Evolutionary conservation across 2,329 filamentous ascomycete genomes (phyloP), one percentile per base, ranked within the genome.

Genomic region (Didymella pomorum): DNA sequence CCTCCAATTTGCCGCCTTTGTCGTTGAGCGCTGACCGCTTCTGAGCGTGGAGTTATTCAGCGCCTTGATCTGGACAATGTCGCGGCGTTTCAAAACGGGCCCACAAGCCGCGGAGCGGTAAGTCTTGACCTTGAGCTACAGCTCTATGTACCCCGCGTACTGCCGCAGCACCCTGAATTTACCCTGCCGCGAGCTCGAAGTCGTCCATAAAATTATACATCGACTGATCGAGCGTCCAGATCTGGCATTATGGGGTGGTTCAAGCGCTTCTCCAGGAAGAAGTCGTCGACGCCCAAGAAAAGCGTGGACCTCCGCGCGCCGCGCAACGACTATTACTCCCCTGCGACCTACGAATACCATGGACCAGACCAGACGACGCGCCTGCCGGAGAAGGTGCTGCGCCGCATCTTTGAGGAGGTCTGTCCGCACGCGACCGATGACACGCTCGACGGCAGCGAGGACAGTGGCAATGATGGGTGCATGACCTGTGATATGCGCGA

Each of bases 401-500:
- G 87, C 65, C 86, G 85, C 73, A 93, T 97, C 73, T 94, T 97
- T 76, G 79, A 84, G 68, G 87, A 87, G 66, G 88, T 97, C 56
- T 97, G 93, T 70, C 93, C 93, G 8, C 94, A 98, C 77, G 81
- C 87, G 33, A 79, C 81, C 52, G 93, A 98, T 78, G 73, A 76
- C 21, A 68, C 65, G 31, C 96, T 95, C 76, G 89, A 92, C 65
- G 88, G 88, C 41, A 94, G 91, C 71, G 94, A 98, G 80, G 86
- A 91, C 70, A 87, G 89, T 65, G 84, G 87, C 48, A 89, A 90
- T 66, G 88, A 92, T 79, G 88, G 87, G 56, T 98, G 94, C 80
- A 94, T 95, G 90, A 87, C 96, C 66, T 98, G 94, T 80, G 92
- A 97, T 79, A 84, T 95, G 81, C 88, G 93, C 66, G 93, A 97